A percentile compares a stretch with the other conserved stretches of the same genome.
Evolutionary conservation across 345 rosid genomes (phyloP).

Genomic region (Eucalyptus sideroxylon): DNA sequence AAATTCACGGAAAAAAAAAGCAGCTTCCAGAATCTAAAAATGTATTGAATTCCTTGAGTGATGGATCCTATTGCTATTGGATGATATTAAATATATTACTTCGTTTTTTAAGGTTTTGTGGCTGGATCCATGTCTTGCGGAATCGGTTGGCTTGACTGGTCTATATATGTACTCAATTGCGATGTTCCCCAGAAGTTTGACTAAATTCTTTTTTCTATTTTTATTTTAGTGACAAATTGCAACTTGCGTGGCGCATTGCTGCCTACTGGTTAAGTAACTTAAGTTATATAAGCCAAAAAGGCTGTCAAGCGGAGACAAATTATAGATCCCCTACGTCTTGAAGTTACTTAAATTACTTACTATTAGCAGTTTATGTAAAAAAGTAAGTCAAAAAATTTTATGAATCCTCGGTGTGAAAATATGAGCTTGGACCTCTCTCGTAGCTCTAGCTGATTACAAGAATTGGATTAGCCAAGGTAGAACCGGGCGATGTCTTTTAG

Average conservation of each 20-base stretch:
- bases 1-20: not conserved
- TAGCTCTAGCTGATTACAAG: not conserved
- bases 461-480: not conserved
- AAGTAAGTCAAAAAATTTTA: rapidly evolving
- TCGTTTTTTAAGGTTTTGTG: not conserved
- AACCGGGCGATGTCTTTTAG: not conserved
- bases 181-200: not conserved
- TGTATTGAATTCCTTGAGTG: not conserved
- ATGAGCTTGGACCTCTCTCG: not conserved
- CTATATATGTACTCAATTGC: not conserved
- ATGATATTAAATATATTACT: not conserved
- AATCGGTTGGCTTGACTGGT: not conserved
- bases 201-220: not conserved
- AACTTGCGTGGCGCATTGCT: not conserved
- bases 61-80: not conserved
- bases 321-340: not conserved
- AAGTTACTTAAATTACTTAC: not conserved
- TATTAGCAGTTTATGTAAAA: not conserved
- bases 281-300: not conserved
- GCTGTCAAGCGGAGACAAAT: not conserved
- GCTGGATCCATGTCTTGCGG: not conserved
- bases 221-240: not conserved
- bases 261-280: not conserved
- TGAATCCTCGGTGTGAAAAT: not conserved
- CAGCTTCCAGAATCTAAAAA: not conserved